These are phyloP conservation scores for Vitis rupestris DNA, from an alignment of 164 flowering plant species.

Conservation along the genomic window DNA sequence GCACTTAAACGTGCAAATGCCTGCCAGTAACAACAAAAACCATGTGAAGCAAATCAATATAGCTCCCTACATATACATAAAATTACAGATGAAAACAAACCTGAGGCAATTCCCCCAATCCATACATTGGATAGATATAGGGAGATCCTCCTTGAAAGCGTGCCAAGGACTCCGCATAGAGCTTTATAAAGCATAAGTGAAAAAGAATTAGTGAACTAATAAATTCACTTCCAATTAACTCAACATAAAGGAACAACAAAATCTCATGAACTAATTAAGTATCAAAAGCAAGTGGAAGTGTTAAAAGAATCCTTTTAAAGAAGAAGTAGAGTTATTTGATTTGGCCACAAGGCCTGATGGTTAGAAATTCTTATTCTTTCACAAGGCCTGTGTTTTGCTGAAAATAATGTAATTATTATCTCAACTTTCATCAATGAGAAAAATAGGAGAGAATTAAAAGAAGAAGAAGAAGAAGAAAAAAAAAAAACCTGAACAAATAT, in stretches of 20 bases:
- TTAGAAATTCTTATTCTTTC: neutral
- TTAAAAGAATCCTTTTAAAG: constrained; percentile 5
- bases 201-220: neutral
- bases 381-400: neutral
- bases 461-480: neutral
- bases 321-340: neutral
- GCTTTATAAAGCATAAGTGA: constrained; percentile 36
- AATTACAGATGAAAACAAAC: constrained; percentile 30
- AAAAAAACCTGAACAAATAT: no score
- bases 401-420: neutral
- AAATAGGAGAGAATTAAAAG: neutral
- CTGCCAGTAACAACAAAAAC: constrained; percentile 29
- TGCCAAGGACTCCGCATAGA: constrained; percentile 91
- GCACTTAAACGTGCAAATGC: constrained; percentile 98
- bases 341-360: neutral
- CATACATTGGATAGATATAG: constrained; percentile 90
- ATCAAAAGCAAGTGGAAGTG: neutral
- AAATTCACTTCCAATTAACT: neutral
- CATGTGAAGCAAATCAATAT: constrained; percentile 2
- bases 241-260: neutral
- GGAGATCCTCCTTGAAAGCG: constrained; percentile 97
- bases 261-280: neutral
- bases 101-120: constrained; percentile 95
- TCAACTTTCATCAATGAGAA: neutral
- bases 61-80: neutral